These are phyloP conservation scores for Agrocybe praecox DNA, from an alignment of 768 basidiomycete genomes.

Conservation along the genomic window DNA sequence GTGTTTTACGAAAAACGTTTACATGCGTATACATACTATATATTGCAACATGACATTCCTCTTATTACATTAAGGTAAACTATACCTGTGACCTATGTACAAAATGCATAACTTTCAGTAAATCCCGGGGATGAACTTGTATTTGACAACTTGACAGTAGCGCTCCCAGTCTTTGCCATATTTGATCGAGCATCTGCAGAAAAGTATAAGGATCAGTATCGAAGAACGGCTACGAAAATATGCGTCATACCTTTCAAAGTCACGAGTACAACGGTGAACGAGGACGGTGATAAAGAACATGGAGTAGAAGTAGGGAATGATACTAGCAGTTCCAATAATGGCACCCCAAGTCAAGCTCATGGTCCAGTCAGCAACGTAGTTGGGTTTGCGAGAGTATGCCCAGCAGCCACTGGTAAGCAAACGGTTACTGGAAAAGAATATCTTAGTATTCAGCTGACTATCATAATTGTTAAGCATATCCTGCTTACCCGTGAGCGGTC, in stretches of 20 bases:
- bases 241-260: constrained; percentile 80
- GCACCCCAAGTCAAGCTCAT: constrained; percentile 88
- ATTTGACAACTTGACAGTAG: constrained; percentile 86
- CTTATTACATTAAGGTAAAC: neutral
- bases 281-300: constrained; percentile 95
- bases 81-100: neutral
- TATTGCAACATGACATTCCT: neutral
- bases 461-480: neutral
- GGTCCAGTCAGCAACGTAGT: constrained; percentile 93
- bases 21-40: neutral
- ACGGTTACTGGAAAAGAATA: constrained; percentile 63
- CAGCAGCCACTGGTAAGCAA: constrained; percentile 94
- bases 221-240: neutral
- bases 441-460: neutral
- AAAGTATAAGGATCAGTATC: neutral
- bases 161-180: constrained; percentile 96
- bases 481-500: constrained; percentile 83
- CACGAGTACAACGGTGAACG: constrained; percentile 87
- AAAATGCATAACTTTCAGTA: constrained; percentile 50
- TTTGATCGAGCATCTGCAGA: constrained; percentile 73
- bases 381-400: constrained; percentile 93
- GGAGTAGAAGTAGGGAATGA: constrained; percentile 96
- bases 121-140: constrained; percentile 86
- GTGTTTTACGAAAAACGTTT: neutral
- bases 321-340: constrained; percentile 69